Conservation (phyloP, 169 alveolate species). For the Plasmodium fragile region DNA sequence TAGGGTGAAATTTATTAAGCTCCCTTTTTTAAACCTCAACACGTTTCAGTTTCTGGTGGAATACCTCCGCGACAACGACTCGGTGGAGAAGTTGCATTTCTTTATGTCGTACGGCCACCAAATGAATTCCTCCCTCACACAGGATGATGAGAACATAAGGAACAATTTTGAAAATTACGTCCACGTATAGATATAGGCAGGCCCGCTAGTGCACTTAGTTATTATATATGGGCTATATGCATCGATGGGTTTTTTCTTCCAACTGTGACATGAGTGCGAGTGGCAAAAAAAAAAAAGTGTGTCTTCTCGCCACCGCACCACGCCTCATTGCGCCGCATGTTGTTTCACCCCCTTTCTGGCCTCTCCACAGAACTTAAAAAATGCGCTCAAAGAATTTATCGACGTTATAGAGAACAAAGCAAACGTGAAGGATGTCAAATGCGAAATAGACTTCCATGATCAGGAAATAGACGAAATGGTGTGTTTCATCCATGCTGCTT, state of each 20-base stretch:
- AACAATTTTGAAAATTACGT: slow-evolving; percentile 5
- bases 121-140: background rate
- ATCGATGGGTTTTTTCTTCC: background rate
- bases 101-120: background rate
- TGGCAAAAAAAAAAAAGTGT: background rate
- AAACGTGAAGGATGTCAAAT: slow-evolving; percentile 24
- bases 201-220: background rate
- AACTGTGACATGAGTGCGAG: background rate
- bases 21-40: slow-evolving; percentile 17
- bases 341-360: background rate
- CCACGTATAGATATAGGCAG: slow-evolving; percentile 19
- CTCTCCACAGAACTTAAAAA: slow-evolving; percentile 13
- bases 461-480: slow-evolving; percentile 40
- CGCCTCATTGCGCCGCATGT: background rate
- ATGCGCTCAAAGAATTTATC: slow-evolving; percentile 18
- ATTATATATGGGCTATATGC: background rate
- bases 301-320: background rate
- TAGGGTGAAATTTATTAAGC: slow-evolving; percentile 9
- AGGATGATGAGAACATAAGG: slow-evolving; percentile 17
- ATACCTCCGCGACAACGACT: slow-evolving; percentile 13
- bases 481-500: slow-evolving; percentile 3
- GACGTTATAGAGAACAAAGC: slow-evolving; percentile 26
- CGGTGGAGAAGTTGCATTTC: slow-evolving; percentile 20
- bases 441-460: slow-evolving; percentile 35
- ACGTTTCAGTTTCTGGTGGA: slow-evolving; percentile 25